Conservation (phyloP, 768 basidiomycete genomes). For the Tylopilus subfusipes region DNA sequence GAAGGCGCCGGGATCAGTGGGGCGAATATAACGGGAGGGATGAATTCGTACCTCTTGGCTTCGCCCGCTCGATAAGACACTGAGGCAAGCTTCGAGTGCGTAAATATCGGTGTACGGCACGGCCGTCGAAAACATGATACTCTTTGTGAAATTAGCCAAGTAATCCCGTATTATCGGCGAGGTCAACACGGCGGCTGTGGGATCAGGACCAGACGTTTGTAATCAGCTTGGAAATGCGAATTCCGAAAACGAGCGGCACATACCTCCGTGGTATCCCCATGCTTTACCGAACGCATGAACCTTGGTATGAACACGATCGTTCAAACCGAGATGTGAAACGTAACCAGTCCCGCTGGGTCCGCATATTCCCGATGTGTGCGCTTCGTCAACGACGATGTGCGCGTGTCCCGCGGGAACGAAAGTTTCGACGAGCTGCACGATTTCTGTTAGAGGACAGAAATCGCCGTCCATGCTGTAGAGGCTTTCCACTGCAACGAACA, state of each 20-base stretch:
- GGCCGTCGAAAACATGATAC: conserved; percentile 21
- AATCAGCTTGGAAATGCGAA: neutral
- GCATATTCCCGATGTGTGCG: conserved; percentile 53
- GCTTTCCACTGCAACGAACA: conserved; percentile 52
- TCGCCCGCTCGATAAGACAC: conserved; percentile 8
- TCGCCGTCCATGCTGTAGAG: conserved; percentile 65
- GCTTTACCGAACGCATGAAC: conserved; percentile 53
- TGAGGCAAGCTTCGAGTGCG: conserved; percentile 43
- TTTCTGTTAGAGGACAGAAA: conserved; percentile 42
- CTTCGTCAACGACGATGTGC: conserved; percentile 54
- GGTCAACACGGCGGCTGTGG: conserved; percentile 18
- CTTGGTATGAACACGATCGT: conserved; percentile 41
- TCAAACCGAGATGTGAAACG: conserved; percentile 39
- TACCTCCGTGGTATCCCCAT: conserved; percentile 24
- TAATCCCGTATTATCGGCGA: conserved; percentile 19
- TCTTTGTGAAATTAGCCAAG: conserved; percentile 18
- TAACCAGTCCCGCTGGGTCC: conserved; percentile 45
- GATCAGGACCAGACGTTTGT: neutral
- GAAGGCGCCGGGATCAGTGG: neutral
- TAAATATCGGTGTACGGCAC: conserved; percentile 22
- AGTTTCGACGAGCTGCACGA: conserved; percentile 38
- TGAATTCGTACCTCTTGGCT: conserved; percentile 18
- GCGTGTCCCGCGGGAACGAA: conserved; percentile 36
- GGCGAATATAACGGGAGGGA: neutral
- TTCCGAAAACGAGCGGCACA: neutral